Conservation (phyloP, 169 alveolate genomes). For the Cyclospora cayetanensis region DNA sequence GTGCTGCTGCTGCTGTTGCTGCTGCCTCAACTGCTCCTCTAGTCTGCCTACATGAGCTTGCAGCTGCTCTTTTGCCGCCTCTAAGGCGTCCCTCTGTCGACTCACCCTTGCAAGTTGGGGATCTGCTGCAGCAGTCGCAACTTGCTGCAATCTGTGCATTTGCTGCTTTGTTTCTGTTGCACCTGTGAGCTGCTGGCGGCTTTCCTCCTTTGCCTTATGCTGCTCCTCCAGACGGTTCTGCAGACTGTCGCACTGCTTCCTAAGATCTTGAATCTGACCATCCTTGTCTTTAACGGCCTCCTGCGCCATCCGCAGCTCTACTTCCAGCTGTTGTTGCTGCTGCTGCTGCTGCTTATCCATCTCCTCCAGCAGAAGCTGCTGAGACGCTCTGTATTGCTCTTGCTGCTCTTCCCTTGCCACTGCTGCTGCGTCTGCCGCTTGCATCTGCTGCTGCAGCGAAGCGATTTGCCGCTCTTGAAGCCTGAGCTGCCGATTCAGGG, state of each 20-base stretch:
- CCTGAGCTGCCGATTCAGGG: constrained; percentile 22
- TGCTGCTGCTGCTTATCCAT: constrained; percentile 57
- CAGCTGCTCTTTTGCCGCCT: constrained; percentile 53
- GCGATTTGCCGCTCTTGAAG: constrained; percentile 57
- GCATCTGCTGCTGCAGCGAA: constrained; percentile 63
- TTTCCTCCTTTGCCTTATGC: not conserved
- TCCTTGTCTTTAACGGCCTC: not conserved
- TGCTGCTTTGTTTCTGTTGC: constrained; percentile 56
- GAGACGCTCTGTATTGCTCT: constrained; percentile 10
- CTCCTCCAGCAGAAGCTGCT: constrained; percentile 18
- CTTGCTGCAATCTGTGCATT: constrained; percentile 41
- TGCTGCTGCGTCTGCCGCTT: constrained; percentile 51
- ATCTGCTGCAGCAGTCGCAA: constrained; percentile 53
- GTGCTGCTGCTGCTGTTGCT: constrained; percentile 33
- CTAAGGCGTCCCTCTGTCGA: constrained; percentile 42
- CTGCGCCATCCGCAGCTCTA: not conserved
- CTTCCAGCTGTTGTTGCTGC: constrained; percentile 52
- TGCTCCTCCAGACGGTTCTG: not conserved
- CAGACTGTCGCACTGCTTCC: not conserved
- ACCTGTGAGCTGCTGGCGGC: constrained; percentile 21
- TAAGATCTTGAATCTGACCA: not conserved
- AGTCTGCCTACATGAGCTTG: not conserved
- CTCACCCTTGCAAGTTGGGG: constrained; percentile 30
- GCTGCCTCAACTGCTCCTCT: constrained; percentile 2
- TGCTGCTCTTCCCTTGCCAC: constrained; percentile 64